A percentile compares a stretch with the other conserved stretches of the same genome.
Conservation (phyloP, 805 yeast genomes). For the Yamadazyma olivae region DNA sequence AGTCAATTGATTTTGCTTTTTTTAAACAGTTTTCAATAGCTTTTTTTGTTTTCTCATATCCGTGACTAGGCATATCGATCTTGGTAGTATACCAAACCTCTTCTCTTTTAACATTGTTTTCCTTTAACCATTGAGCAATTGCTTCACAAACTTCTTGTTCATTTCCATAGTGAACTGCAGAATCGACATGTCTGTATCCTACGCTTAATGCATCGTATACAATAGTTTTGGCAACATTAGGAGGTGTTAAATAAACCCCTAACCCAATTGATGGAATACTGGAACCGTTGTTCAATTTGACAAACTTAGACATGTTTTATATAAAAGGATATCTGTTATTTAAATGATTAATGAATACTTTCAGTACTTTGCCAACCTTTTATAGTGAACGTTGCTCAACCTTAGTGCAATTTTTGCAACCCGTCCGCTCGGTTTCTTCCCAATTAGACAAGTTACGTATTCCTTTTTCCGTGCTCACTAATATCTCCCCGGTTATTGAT, state of each 20-base stretch:
- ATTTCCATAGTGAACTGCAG: conserved; percentile 67
- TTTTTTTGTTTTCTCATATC: conserved; percentile 34
- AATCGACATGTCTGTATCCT: conserved; percentile 75
- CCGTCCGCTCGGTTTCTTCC: no score
- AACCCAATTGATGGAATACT: conserved; percentile 10
- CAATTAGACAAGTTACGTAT: no score
- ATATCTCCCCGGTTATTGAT: no score
- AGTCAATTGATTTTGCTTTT: conserved; percentile 30
- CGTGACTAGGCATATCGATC: conserved; percentile 26
- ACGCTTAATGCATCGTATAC: conserved; percentile 46
- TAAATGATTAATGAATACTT: no score
- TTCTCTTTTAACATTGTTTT: conserved; percentile 9
- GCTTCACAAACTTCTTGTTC: conserved; percentile 59
- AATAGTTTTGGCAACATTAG: background rate
- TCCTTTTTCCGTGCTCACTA: no score
- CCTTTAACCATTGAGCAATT: conserved; percentile 43
- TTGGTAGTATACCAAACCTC: conserved; percentile 39
- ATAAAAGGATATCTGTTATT: no score
- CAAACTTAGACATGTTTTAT: background rate
- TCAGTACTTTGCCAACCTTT: no score
- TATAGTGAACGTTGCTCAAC: no score
- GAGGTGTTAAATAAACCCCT: conserved; percentile 11
- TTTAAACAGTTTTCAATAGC: conserved; percentile 25
- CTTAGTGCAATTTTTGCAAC: no score
- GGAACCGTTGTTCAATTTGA: conserved; percentile 6